Evolutionary conservation across 2,329 filamentous ascomycete genomes (phyloP).

Genomic region (Fusarium tanahbumbuense): DNA sequence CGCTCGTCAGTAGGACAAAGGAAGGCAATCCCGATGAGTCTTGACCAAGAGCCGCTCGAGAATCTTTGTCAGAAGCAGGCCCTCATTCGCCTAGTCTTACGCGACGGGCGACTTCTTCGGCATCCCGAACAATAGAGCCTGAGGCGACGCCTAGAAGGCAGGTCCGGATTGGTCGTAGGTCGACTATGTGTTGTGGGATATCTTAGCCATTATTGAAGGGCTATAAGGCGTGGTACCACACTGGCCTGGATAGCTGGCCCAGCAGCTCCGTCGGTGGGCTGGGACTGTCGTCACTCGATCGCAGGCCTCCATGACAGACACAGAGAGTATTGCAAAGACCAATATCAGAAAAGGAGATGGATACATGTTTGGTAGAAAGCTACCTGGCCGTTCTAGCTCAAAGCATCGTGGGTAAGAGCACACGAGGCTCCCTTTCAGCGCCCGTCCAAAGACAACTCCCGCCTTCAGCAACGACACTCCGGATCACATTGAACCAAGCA

Average conservation of each 20-base stretch:
- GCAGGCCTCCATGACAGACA: too few relatives aligned
- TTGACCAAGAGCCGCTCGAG: too few relatives aligned
- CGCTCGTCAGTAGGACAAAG: fast-evolving
- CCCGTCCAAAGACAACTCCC: neutral
- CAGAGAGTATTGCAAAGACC: fast-evolving
- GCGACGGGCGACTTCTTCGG: neutral
- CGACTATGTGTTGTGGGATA: neutral
- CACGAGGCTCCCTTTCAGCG: neutral
- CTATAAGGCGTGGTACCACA: too few relatives aligned
- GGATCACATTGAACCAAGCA: fast-evolving
- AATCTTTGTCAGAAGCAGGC: fast-evolving
- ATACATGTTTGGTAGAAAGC: fast-evolving
- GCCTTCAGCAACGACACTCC: fast-evolving
- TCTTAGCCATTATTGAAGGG: too few relatives aligned
- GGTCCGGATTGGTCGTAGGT: neutral
- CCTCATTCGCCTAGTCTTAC: neutral
- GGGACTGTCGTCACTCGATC: too few relatives aligned
- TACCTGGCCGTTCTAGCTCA: fast-evolving
- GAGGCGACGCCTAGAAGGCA: neutral
- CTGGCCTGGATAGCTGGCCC: too few relatives aligned
- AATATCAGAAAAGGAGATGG: fast-evolving
- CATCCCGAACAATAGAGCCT: neutral
- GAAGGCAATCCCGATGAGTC: fast-evolving
- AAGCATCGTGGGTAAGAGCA: too few relatives aligned
- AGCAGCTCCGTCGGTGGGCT: too few relatives aligned